phyloP scores from a whole-genome alignment of 1,284 basidiomycete genomes.

The Megacollybia platyphylla region DNA sequence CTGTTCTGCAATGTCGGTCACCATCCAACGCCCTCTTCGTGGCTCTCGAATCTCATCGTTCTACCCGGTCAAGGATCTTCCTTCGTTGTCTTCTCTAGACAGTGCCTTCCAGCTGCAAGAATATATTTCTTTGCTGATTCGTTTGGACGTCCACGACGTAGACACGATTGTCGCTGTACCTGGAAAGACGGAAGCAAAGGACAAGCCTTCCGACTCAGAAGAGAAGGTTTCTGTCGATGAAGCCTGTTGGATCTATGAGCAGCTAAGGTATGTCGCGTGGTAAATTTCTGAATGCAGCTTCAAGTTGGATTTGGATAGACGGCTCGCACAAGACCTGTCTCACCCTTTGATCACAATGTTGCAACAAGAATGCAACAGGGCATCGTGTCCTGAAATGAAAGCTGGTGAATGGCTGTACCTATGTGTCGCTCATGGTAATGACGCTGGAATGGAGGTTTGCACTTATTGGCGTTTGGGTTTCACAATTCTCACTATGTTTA shows the following conservation, averaged over 20 bases:
- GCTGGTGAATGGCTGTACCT: slow-evolving; percentile 95
- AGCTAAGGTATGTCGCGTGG: slow-evolving; percentile 54
- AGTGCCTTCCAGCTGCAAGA: slow-evolving; percentile 93
- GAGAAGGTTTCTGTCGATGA: slow-evolving; percentile 55
- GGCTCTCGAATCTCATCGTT: slow-evolving; percentile 68
- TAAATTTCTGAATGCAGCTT: slow-evolving; percentile 2
- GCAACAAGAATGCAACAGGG: slow-evolving; percentile 73
- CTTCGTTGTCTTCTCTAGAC: slow-evolving; percentile 61
- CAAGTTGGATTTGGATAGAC: slow-evolving; percentile 29
- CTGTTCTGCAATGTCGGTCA: slow-evolving; percentile 13
- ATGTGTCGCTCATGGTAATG: slow-evolving; percentile 84
- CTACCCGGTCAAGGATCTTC: slow-evolving; percentile 57
- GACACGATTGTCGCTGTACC: slow-evolving; percentile 73
- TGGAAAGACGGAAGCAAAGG: slow-evolving; percentile 21
- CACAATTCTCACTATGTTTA: slow-evolving; percentile 2
- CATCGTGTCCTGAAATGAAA: slow-evolving; percentile 91
- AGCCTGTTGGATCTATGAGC: slow-evolving; percentile 92
- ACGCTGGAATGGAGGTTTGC: slow-evolving; percentile 63
- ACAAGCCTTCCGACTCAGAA: slow-evolving; percentile 22
- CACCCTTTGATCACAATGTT: slow-evolving; percentile 82
- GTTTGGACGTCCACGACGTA: slow-evolving; percentile 80
- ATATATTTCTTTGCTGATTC: slow-evolving; percentile 82
- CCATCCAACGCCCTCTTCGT: slow-evolving; percentile 51
- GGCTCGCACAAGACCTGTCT: slow-evolving; percentile 85
- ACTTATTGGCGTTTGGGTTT: slow-evolving; percentile 7